These are phyloP conservation scores for Hyphopichia fennica DNA, from an alignment of 1,139 yeast species.

Conservation along the genomic window DNA sequence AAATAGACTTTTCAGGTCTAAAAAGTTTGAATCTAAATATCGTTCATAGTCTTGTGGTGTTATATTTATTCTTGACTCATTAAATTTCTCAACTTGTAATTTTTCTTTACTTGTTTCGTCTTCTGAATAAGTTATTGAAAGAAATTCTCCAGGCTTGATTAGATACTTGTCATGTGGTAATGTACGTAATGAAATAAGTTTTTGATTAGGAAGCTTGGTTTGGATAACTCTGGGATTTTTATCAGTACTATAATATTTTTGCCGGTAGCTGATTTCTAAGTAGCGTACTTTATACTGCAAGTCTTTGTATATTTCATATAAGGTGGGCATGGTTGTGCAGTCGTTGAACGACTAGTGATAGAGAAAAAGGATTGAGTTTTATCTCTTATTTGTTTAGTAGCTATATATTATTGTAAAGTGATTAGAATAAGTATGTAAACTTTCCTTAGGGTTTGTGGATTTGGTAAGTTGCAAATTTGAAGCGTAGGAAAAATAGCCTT, in stretches of 20 bases:
- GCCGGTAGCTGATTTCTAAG: constrained; percentile 36
- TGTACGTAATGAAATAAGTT: constrained; percentile 41
- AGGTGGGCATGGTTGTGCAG: constrained; percentile 1
- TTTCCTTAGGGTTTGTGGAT: no score
- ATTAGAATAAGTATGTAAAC: no score
- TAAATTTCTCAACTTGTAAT: background rate
- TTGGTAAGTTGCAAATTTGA: no score
- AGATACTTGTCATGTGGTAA: constrained; percentile 26
- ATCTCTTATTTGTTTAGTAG: no score
- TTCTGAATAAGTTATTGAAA: constrained; percentile 4
- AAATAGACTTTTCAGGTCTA: constrained; percentile 2
- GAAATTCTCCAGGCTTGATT: constrained; percentile 21
- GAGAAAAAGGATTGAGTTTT: no score
- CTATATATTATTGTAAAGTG: no score
- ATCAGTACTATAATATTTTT: constrained; percentile 41
- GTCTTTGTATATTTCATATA: constrained; percentile 14
- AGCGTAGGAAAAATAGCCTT: no score
- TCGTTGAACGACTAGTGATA: background rate
- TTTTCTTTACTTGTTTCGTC: background rate
- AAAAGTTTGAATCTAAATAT: constrained; percentile 2
- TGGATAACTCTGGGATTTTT: constrained; percentile 41
- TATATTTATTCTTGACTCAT: background rate
- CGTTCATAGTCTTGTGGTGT: background rate
- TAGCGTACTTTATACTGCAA: constrained; percentile 29
- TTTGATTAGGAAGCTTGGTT: constrained; percentile 34